Conservation (phyloP, 768 basidiomycete genomes). For the Obba rivulosa region DNA sequence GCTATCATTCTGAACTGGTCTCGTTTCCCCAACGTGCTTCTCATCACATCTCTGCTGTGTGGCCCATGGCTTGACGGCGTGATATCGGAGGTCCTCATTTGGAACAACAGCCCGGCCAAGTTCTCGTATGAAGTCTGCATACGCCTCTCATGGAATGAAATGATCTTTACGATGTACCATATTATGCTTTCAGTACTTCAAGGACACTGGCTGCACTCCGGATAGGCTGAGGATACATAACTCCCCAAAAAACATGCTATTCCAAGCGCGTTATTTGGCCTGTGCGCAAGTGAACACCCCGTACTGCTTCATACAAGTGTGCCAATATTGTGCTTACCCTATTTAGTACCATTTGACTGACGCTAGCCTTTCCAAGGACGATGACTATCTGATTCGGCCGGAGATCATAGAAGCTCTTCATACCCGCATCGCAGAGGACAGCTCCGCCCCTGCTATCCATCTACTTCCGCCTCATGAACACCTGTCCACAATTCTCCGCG, state of each 20-base stretch:
- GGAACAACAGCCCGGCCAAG: conserved; percentile 54
- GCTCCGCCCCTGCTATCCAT: conserved; percentile 33
- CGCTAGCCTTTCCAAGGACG: conserved; percentile 41
- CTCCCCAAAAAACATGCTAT: conserved; percentile 51
- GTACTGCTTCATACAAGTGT: conserved; percentile 64
- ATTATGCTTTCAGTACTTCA: conserved; percentile 28
- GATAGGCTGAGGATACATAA: conserved; percentile 48
- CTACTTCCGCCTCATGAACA: conserved; percentile 59
- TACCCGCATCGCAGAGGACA: conserved; percentile 27
- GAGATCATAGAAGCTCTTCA: conserved; percentile 51
- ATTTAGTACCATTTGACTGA: not conserved
- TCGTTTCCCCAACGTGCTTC: conserved; percentile 53
- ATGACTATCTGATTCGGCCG: conserved; percentile 59
- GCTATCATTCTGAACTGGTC: conserved; percentile 66
- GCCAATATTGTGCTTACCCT: conserved; percentile 7
- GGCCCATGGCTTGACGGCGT: conserved; percentile 37
- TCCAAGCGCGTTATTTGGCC: conserved; percentile 57
- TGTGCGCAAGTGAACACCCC: conserved; percentile 45
- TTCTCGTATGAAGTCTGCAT: conserved; percentile 38
- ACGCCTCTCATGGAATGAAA: not conserved
- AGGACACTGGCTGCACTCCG: conserved; percentile 34
- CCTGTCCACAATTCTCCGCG: conserved; percentile 47
- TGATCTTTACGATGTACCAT: not conserved
- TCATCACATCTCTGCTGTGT: conserved; percentile 51
- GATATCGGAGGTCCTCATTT: conserved; percentile 46